These are phyloP conservation scores for Aspergillus sp. DNA, from an alignment of 2,329 filamentous ascomycete species.

Conservation along the genomic window DNA sequence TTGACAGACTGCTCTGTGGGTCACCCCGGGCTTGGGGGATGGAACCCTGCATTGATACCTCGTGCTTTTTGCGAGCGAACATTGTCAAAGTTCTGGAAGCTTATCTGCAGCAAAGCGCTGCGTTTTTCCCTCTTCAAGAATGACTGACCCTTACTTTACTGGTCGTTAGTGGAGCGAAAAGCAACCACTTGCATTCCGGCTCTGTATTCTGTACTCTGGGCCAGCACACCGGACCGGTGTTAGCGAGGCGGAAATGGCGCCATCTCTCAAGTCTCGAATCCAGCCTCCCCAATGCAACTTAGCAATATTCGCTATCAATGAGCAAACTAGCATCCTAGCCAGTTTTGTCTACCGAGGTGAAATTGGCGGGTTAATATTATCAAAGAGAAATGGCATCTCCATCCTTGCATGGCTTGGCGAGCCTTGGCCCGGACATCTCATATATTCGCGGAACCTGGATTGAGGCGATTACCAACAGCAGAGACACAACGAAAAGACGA, in stretches of 20 bases:
- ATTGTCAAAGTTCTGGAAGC: not conserved
- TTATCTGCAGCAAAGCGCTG: not conserved
- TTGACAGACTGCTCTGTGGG: not conserved
- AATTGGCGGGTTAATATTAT: not conserved
- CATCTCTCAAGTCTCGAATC: not conserved
- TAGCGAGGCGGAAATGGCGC: not conserved
- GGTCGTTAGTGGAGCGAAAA: not conserved
- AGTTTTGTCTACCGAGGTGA: not conserved
- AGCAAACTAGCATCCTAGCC: not conserved
- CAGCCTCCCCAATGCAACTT: not conserved
- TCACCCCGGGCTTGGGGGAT: not conserved
- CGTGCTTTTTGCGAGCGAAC: not conserved
- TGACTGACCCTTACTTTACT: not conserved
- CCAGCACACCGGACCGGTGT: too few relatives aligned
- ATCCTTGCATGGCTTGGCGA: not conserved
- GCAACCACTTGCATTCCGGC: too few relatives aligned
- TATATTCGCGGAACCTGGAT: not conserved
- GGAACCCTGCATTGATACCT: constrained; percentile 10
- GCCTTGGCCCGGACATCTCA: not conserved
- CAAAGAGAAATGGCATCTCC: not conserved
- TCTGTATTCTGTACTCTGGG: too few relatives aligned
- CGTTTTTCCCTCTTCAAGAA: not conserved
- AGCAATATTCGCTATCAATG: constrained; percentile 1
- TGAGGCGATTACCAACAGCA: not conserved
- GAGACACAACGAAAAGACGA: not conserved